These are phyloP conservation scores for Asterophora lycoperdoides DNA, from an alignment of 768 basidiomycete genomes.

Conservation along the genomic window DNA sequence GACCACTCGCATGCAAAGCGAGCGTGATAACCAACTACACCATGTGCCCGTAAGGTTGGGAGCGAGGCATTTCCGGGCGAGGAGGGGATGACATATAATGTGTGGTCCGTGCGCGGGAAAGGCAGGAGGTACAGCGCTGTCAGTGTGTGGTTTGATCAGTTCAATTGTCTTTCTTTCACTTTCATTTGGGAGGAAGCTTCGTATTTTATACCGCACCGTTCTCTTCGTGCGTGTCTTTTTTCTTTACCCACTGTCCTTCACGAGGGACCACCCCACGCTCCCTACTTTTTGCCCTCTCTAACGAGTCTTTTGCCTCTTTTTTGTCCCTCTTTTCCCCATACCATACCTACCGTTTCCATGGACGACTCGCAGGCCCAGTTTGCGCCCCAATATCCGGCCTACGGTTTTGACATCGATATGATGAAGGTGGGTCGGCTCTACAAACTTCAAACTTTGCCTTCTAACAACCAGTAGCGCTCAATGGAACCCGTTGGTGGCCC, in stretches of 20 bases:
- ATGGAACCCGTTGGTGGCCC: conserved; percentile 82
- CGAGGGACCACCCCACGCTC: conserved; percentile 42
- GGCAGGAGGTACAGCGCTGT: background rate
- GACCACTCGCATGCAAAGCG: conserved; percentile 19
- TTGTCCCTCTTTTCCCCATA: conserved; percentile 33
- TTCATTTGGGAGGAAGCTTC: conserved; percentile 19
- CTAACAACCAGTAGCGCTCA: conserved; percentile 53
- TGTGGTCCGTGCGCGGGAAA: conserved; percentile 19
- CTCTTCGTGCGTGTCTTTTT: conserved; percentile 31
- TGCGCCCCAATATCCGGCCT: conserved; percentile 62
- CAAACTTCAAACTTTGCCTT: background rate
- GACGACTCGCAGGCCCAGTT: conserved; percentile 74
- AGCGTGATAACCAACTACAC: conserved; percentile 22
- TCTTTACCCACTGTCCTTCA: conserved; percentile 32
- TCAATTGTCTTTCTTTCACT: conserved; percentile 14
- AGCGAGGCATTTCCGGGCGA: too few species aligned
- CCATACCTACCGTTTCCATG: conserved; percentile 42
- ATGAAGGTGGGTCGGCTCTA: conserved; percentile 62
- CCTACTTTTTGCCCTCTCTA: conserved; percentile 49
- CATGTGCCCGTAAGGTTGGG: conserved; percentile 19
- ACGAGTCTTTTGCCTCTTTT: conserved; percentile 42
- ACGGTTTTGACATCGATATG: conserved; percentile 85
- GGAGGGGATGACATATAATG: too few species aligned
- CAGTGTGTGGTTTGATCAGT: conserved; percentile 7
- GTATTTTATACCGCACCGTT: conserved; percentile 21